Base-by-base conservation (phyloP, 2,329 filamentous ascomycete genomes). In the Calonectria montana region DNA sequence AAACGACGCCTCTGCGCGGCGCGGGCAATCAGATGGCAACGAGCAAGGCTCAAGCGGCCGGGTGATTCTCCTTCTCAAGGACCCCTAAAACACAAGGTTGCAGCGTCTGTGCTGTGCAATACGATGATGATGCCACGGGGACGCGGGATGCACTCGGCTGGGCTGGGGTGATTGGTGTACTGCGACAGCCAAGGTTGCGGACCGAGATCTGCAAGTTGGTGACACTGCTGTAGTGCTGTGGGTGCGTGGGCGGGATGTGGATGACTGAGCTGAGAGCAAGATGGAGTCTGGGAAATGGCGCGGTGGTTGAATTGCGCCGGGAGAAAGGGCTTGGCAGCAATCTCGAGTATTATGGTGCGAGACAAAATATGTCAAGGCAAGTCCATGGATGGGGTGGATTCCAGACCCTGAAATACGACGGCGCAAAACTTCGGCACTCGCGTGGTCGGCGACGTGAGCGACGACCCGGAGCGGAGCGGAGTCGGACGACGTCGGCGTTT, bases 401-500 rank as follows among this genome's bases (percentile, higher is more conserved):
- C 35, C 63, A 29, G 45, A 50, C 23, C 48, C 43, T 21, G 57
- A 63, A 41, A 48, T 18, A 31, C 23, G 47, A 29, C 47, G 41
- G 27, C 57, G 16, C 48, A 43, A 64, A 55, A 23, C 25, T 67
- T 48, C 39, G 53, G 57, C 37, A 50, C 53, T 72, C 65, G 65
- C 47, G 48, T 47, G 48, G 61, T 50, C 35, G 62, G 45, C 73
- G 41, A 59, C 35, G 64, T 53, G 66, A 68, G 72, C 76, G 76
- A 78, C 76, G 76, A 75, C 75, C 76, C 76, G 76, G 71, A 71
- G 70, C 59, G 68, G 47, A 43, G 48, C 50, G 64, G 64, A 66
- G 50, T 45, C 64, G 37, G 48, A 39, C 50, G 64, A 64, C 27
- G 57, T 65, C 39, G 59, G 57, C 39, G 57, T 50, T 55, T 64